These are phyloP conservation scores for Dactylellina cionopaga DNA, from an alignment of 2,329 filamentous ascomycete species.

Conservation along the genomic window DNA sequence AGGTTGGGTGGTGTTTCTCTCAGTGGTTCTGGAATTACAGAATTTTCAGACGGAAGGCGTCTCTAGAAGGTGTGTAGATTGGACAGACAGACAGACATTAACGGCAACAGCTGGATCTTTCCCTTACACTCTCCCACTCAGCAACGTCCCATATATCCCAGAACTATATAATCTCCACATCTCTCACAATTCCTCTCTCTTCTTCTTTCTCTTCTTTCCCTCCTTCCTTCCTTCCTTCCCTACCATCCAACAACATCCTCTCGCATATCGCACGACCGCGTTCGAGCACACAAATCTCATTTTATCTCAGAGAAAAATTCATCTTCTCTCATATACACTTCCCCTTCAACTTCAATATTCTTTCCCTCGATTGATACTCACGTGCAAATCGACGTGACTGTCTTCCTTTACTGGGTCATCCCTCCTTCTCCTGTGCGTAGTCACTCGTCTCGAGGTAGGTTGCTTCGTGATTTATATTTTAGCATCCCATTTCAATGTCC, in stretches of 20 bases:
- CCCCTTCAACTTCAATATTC: no score
- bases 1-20: no score
- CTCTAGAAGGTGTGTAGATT: no score
- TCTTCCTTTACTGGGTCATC: slow-evolving; percentile 11
- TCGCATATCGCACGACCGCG: background rate
- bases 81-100: no score
- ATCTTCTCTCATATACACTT: background rate
- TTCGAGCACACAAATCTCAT: background rate
- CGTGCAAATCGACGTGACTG: slow-evolving; percentile 41
- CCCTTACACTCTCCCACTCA: background rate
- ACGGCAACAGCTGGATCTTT: no score
- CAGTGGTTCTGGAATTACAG: no score
- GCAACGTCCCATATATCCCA: background rate
- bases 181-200: background rate
- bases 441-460: slow-evolving; percentile 5
- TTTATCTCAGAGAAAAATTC: no score
- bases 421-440: background rate
- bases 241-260: background rate
- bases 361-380: slow-evolving; percentile 18
- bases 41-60: background rate
- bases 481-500: no score
- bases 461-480: background rate
- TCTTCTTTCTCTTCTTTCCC: slow-evolving; percentile 12
- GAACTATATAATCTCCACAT: slow-evolving; percentile 12
- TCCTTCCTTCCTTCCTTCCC: background rate